phyloP scores from a whole-genome alignment of 768 basidiomycete species.

The Daedaleopsis nitida region DNA sequence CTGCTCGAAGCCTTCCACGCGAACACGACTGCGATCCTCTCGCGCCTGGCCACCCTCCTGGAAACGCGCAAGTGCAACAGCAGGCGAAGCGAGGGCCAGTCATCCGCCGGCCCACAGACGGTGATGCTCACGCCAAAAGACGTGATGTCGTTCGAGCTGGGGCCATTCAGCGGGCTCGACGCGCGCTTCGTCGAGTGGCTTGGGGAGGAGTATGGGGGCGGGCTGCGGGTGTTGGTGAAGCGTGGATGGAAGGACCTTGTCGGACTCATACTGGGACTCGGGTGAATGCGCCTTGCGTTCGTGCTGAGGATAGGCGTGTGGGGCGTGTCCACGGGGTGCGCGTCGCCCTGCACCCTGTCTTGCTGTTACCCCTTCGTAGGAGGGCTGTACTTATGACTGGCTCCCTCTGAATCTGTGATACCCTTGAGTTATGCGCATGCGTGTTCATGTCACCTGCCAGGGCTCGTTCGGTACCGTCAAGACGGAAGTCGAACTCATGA shows the following conservation, averaged over 20 bases:
- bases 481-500: background rate
- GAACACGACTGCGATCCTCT: slow-evolving; percentile 25
- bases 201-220: slow-evolving; percentile 61
- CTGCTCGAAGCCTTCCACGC: slow-evolving; percentile 68
- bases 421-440: background rate
- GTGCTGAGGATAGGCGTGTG: background rate
- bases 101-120: slow-evolving; percentile 17
- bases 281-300: slow-evolving; percentile 24
- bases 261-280: slow-evolving; percentile 44
- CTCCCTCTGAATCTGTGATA: background rate
- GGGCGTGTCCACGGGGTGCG: no score
- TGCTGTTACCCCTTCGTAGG: background rate
- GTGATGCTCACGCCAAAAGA: slow-evolving; percentile 63
- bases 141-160: slow-evolving; percentile 68
- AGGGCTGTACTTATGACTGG: background rate
- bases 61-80: slow-evolving; percentile 59
- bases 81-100: slow-evolving; percentile 53
- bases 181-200: slow-evolving; percentile 81
- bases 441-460: background rate
- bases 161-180: slow-evolving; percentile 71
- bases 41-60: slow-evolving; percentile 40
- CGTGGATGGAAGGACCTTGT: slow-evolving; percentile 51
- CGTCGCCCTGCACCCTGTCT: background rate
- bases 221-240: slow-evolving; percentile 40
- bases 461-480: background rate